A percentile compares a stretch with the other conserved stretches of the same genome.
Evolutionary conservation across 129 eudicot genomes (phyloP).

Genomic region (Escallonia herrerae): DNA sequence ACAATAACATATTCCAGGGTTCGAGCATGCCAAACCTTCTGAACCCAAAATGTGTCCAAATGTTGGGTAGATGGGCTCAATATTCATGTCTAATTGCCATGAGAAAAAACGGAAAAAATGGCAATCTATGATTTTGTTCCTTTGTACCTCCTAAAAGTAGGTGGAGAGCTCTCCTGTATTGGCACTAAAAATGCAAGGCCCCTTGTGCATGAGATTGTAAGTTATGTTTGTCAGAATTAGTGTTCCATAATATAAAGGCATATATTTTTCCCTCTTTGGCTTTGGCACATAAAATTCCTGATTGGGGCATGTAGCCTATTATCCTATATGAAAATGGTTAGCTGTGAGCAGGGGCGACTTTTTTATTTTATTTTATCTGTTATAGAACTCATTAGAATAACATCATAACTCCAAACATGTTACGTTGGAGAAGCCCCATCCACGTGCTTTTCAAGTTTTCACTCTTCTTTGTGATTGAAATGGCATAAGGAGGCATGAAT

Average conservation of each 20-base stretch:
- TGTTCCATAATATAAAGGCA: background rate
- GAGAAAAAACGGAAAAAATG: background rate
- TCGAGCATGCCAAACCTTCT: no score
- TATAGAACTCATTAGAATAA: background rate
- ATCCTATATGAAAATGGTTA: background rate
- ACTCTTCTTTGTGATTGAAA: background rate
- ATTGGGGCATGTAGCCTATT: background rate
- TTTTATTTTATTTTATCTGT: background rate
- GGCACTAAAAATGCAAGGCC: background rate
- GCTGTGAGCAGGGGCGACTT: background rate
- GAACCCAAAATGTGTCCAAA: no score
- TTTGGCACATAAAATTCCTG: background rate
- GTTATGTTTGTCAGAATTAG: no score
- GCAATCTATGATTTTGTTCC: background rate
- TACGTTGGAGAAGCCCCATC: background rate
- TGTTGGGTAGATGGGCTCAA: background rate
- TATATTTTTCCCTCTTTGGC: background rate
- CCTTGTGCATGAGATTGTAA: background rate
- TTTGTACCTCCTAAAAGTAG: background rate
- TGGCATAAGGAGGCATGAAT: background rate
- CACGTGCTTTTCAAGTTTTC: background rate
- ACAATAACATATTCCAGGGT: no score
- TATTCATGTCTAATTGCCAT: no score
- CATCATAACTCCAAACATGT: background rate
- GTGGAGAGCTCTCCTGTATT: background rate